Conservation (phyloP, 805 yeast genomes). For the Saccharomycopsis fibuligera region DNA sequence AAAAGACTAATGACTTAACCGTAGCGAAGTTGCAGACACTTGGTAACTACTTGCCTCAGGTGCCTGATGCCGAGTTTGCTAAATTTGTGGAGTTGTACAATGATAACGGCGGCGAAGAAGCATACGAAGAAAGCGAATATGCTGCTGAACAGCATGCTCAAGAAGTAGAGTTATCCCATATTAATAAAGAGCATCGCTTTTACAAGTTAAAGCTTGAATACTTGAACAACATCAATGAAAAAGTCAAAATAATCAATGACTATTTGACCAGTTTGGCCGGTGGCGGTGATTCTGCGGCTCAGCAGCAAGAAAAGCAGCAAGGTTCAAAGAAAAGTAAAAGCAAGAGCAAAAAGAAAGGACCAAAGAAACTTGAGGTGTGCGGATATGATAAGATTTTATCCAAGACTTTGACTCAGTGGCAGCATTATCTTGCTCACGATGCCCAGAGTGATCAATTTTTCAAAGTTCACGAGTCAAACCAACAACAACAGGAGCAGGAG, state of each 20-base stretch:
- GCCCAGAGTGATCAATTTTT: conserved; percentile 10
- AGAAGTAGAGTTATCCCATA: not conserved
- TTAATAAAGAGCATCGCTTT: conserved; percentile 5
- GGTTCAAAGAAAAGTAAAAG: conserved; percentile 6
- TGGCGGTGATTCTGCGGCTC: not conserved
- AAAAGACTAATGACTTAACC: not conserved
- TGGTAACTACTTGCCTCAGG: conserved; percentile 39
- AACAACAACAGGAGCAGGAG: not conserved
- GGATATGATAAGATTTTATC: conserved; percentile 38
- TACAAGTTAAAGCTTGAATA: conserved; percentile 20
- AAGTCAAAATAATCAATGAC: conserved; percentile 26
- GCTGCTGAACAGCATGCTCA: conserved; percentile 13
- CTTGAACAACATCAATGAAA: conserved; percentile 25
- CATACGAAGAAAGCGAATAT: conserved; percentile 21
- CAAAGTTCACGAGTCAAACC: not conserved
- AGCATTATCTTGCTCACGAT: conserved; percentile 8
- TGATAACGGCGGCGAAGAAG: not conserved
- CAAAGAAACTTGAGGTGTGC: conserved; percentile 44
- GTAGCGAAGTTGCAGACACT: conserved; percentile 25
- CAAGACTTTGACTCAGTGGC: conserved; percentile 7
- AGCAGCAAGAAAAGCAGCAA: not conserved
- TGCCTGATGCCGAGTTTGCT: conserved; percentile 30
- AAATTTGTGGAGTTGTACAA: conserved; percentile 10
- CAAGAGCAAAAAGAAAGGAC: conserved; percentile 21
- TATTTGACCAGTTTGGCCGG: conserved; percentile 8